Conservation (phyloP, 345 rosid species). For the Salix caprea region DNA sequence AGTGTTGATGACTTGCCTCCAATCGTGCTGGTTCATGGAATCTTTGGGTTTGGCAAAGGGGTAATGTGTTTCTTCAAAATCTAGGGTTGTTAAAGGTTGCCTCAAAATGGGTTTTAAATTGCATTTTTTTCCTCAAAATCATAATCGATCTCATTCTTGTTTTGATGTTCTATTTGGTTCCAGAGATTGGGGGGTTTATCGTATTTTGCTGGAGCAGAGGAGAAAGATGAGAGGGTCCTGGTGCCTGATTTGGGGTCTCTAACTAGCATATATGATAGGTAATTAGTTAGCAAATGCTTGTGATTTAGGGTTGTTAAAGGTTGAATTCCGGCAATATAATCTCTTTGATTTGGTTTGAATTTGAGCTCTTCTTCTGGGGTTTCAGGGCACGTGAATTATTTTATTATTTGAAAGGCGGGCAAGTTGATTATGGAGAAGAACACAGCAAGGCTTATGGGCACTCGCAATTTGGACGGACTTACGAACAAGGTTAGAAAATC, state of each 20-base stretch:
- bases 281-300: background rate
- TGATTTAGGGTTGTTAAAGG: background rate
- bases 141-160: background rate
- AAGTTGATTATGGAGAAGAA: constrained; percentile 89
- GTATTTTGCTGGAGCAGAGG: constrained; percentile 98
- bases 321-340: background rate
- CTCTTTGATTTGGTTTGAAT: background rate
- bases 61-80: constrained; percentile 33
- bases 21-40: constrained; percentile 91
- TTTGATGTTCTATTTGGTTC: constrained; percentile 16
- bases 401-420: constrained; percentile 91
- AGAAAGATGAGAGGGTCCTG: constrained; percentile 88
- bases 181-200: constrained; percentile 88
- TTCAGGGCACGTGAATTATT: constrained; percentile 93
- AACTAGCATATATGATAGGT: constrained; percentile 91
- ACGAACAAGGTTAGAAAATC: constrained; percentile 56
- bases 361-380: constrained; percentile 10
- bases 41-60: constrained; percentile 99
- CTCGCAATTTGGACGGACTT: constrained; percentile 72
- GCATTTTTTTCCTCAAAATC: background rate
- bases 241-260: constrained; percentile 98
- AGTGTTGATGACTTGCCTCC: constrained; percentile 55
- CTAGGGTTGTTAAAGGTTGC: no score
- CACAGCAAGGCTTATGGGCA: constrained; percentile 94
- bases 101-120: background rate